Conservation (phyloP, 176 grass and related monocot species). For the Raddia distichophylla region DNA sequence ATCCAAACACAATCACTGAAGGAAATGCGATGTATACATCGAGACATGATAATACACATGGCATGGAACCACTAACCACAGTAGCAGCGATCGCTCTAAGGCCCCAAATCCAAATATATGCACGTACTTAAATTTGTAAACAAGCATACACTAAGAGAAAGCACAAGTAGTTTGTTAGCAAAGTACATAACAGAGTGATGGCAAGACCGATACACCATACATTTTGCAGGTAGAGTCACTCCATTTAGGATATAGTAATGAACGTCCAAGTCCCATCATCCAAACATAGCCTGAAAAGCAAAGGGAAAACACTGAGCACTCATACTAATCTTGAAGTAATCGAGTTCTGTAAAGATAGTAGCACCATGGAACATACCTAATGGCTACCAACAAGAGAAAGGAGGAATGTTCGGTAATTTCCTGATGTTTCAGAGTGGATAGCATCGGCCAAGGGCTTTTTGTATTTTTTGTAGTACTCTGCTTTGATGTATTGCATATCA, state of each 20-base stretch:
- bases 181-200: slow-evolving; percentile 2
- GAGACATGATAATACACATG: not conserved
- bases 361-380: slow-evolving; percentile 47
- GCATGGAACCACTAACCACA: not conserved
- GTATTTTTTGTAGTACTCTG: slow-evolving; percentile 78
- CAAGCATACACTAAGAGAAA: slow-evolving; percentile 18
- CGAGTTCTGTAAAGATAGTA: slow-evolving; percentile 1
- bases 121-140: slow-evolving; percentile 14
- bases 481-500: slow-evolving; percentile 99
- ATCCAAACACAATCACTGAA: not conserved
- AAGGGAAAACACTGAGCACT: slow-evolving; percentile 6
- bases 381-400: slow-evolving; percentile 78
- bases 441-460: slow-evolving; percentile 72
- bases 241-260: slow-evolving; percentile 26
- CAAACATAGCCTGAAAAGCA: slow-evolving; percentile 37
- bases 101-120: slow-evolving; percentile 27
- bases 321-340: not conserved
- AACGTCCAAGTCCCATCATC: not conserved
- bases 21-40: not conserved
- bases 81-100: not conserved
- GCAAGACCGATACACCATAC: not conserved
- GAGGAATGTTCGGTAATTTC: slow-evolving; percentile 85
- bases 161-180: slow-evolving; percentile 20
- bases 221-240: slow-evolving; percentile 28
- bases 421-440: slow-evolving; percentile 85